These are phyloP conservation scores for Nakaseomyces kungkrabaensis DNA, from an alignment of 1,139 yeast genomes.

Conservation along the genomic window DNA sequence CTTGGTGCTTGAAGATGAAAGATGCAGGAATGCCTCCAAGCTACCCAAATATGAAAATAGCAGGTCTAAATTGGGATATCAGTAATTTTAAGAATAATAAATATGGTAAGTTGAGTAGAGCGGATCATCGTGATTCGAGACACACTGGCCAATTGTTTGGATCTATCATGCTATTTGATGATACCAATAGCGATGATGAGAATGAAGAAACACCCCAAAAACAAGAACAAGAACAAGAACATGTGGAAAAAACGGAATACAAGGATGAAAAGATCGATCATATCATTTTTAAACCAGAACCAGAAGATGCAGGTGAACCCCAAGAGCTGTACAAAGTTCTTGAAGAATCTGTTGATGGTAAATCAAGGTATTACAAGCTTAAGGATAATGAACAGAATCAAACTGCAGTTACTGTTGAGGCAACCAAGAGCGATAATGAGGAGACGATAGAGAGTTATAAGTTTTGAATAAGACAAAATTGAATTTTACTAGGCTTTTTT, in stretches of 20 bases:
- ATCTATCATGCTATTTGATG: conserved; percentile 15
- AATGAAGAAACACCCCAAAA: neutral
- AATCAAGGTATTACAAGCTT: neutral
- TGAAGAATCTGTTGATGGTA: neutral
- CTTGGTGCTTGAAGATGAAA: conserved; percentile 72
- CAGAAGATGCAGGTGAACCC: neutral
- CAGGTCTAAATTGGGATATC: conserved; percentile 36
- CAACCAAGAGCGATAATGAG: neutral
- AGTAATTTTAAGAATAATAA: conserved; percentile 17
- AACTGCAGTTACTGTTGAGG: neutral
- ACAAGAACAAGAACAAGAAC: neutral
- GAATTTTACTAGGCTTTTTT: too few relatives aligned
- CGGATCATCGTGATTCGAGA: conserved; percentile 4
- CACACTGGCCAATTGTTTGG: conserved; percentile 13
- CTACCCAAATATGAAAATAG: conserved; percentile 56
- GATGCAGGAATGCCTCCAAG: conserved; percentile 79
- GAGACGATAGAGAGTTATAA: neutral
- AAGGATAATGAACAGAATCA: neutral
- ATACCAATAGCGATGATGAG: conserved; percentile 2
- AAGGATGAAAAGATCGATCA: neutral
- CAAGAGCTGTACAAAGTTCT: neutral
- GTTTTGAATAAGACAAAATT: neutral
- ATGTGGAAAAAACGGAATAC: neutral
- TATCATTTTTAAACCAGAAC: neutral
- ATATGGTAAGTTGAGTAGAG: conserved; percentile 30